Evolutionary conservation across 345 rosid genomes (phyloP).

Genomic region (Excoecaria cochinchinensis): DNA sequence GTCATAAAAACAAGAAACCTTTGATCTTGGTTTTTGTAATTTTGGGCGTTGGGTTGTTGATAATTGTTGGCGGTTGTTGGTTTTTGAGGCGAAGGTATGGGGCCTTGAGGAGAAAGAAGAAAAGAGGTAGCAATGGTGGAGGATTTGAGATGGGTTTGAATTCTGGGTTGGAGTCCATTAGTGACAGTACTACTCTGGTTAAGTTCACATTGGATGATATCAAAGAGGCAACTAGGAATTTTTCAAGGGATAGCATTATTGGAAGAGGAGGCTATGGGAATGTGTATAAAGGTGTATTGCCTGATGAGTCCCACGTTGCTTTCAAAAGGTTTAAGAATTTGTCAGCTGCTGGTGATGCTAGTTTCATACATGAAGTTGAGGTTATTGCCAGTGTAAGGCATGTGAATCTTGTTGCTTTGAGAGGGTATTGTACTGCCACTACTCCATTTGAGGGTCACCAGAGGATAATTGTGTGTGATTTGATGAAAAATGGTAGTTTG

Average conservation of each 20-base stretch:
- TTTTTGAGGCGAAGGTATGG: constrained; percentile 34
- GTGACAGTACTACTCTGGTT: constrained; percentile 65
- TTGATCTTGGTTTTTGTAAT: constrained; percentile 35
- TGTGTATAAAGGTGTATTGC: constrained; percentile 66
- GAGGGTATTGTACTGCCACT: constrained; percentile 86
- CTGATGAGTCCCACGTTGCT: constrained; percentile 78
- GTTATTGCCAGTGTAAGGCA: constrained; percentile 89
- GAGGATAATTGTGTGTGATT: constrained; percentile 88
- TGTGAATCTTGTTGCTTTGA: constrained; percentile 74
- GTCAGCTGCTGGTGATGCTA: constrained; percentile 69
- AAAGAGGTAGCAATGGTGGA: constrained; percentile 20
- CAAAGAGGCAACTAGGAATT: constrained; percentile 68
- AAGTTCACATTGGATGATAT: constrained; percentile 72
- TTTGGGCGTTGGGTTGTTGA: constrained; percentile 31
- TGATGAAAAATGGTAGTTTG: constrained; percentile 78
- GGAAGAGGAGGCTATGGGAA: constrained; percentile 93
- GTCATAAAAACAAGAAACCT: constrained; percentile 25
- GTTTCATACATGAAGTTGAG: constrained; percentile 77
- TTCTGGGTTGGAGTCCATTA: constrained; percentile 50
- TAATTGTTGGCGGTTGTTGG: constrained; percentile 45
- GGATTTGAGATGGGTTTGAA: constrained; percentile 36
- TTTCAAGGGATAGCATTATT: constrained; percentile 64
- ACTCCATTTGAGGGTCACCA: constrained; percentile 84
- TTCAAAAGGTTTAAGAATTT: constrained; percentile 90
- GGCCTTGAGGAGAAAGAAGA: constrained; percentile 30